These are phyloP conservation scores for Heterobasidion irregulare DNA, from an alignment of 1,284 basidiomycete genomes.

Conservation along the genomic window DNA sequence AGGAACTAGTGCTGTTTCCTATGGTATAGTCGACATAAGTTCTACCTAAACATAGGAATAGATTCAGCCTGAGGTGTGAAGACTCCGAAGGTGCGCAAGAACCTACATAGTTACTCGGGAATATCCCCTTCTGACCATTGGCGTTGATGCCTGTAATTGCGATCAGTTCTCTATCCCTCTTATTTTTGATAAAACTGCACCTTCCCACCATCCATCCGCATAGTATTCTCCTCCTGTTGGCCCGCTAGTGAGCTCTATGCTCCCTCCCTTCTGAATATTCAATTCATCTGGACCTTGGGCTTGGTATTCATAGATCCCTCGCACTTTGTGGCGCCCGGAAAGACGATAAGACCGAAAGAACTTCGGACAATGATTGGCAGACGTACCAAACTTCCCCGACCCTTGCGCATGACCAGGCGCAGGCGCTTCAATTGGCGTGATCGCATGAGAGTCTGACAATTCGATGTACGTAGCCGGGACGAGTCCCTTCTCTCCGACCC, in stretches of 20 bases:
- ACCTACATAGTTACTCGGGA: constrained; percentile 78
- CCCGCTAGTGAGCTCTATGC: constrained; percentile 56
- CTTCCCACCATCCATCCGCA: constrained; percentile 80
- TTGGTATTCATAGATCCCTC: constrained; percentile 62
- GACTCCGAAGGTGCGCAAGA: neutral
- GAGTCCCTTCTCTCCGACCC: constrained; percentile 52
- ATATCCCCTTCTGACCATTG: constrained; percentile 63
- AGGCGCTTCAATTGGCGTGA: constrained; percentile 7
- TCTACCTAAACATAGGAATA: neutral
- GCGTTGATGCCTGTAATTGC: constrained; percentile 44
- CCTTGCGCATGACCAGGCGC: constrained; percentile 15
- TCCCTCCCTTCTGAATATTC: constrained; percentile 50
- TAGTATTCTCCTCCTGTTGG: constrained; percentile 52
- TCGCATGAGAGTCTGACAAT: constrained; percentile 19
- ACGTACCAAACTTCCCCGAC: constrained; percentile 38
- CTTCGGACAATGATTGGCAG: constrained; percentile 3
- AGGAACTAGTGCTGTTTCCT: too few relatives aligned
- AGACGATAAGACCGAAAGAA: constrained; percentile 1
- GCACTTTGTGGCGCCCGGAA: constrained; percentile 34
- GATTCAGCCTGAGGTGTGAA: too few relatives aligned
- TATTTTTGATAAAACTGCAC: constrained; percentile 24
- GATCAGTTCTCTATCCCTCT: constrained; percentile 3
- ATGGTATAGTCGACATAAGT: neutral
- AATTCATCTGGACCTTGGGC: constrained; percentile 66
- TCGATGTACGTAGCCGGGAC: constrained; percentile 75